Base-by-base conservation (phyloP, 1,284 basidiomycete genomes). In the Marasmius fiardii region DNA sequence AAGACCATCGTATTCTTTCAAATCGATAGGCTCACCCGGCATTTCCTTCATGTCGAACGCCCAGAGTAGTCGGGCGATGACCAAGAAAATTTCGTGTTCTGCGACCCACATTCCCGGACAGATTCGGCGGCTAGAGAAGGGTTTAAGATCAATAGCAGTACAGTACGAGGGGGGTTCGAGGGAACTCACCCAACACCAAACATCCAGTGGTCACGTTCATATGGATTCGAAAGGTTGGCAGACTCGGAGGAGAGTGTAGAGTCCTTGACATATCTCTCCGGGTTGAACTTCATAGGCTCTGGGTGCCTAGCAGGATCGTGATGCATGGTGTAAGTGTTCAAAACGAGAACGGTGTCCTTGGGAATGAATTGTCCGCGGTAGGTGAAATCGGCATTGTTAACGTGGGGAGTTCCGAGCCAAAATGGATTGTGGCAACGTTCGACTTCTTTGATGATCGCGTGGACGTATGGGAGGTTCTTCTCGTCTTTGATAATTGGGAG, bases 191-290 rank as follows among this genome's bases (percentile, higher is more conserved):
- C 66, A 1, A 66, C 70, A 26, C 73, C 73, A 52, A 76, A 77
- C 55, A 69, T 67, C 72, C 71, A 78, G 54, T 78, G 74, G 57
- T 79, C 77, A 43, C 76, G 68, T 54, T 74, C 67, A 60, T 71
- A 67, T 2, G 71, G 56, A n/a, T 78, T 66, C 1, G 69, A 52
- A 35, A 75, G 64, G 28, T 75, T 74, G 3, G 74, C 65, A 4
- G 70, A 71, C 58, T 71, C 70, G 4, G 62, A 58, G 43, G 61
- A 67, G 23, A 62, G 65, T 55, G 75, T n/a, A n/a, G n/a, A n/a
- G n/a, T n/a, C n/a, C n/a, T n/a, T n/a, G n/a, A n/a, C n/a, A n/a
- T n/a, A n/a, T n/a, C n/a, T n/a, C n/a, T n/a, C n/a, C n/a, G n/a
- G n/a, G n/a, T n/a, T n/a, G n/a, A n/a, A n/a, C n/a, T n/a, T n/a